Evolutionary conservation across 805 yeast genomes (phyloP), one percentile per base, ranked within the genome.

Genomic region (Pichia scutulata): DNA sequence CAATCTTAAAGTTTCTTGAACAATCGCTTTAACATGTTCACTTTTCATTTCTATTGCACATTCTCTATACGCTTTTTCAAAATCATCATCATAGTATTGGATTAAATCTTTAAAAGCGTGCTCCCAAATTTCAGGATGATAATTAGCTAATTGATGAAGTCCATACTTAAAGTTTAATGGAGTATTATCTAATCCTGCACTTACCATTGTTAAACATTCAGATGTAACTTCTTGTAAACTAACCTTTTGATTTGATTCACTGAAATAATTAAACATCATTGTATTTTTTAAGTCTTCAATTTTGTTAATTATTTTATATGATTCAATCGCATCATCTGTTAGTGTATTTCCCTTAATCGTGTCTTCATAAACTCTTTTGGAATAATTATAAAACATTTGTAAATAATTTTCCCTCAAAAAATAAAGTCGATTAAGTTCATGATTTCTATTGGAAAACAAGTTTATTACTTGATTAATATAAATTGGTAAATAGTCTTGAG

Each of bases 171-270:
- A 69, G 44, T 79, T 83, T 30, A 84, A 69, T 0, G 89, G 82
- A 0, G 83, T 77, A 54, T 86, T 85, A 60, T 85, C 92, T 23
- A 85, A 66, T 0, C 93, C 93, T 9, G 90, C 93, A 56, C 89
- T 82, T 0, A 85, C 82, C 84, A 84, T 79, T 0, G 90, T 82
- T 40, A 85, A 67, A 59, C 90, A 84, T 7, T 82, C 72, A 43
- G 86, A 78, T 9, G 66, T 64, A 13, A 73, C 52, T 24, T 57
- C 56, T 25, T 51, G 60, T 3, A 41, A 18, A 4, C 53, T 45
- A 7, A 56, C 24, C 7, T 13, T 41, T 13, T 24, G 44, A 40
- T 40, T 54, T 22, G 43, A 50, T 26, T 48, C 53, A 46, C 52
- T 51, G 41, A 60, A 57, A 39, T 64, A 66, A 36, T 55, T 55